Evolutionary conservation across 495 filamentous ascomycete genomes (phyloP).

Genomic region (Oidiodendron maius): DNA sequence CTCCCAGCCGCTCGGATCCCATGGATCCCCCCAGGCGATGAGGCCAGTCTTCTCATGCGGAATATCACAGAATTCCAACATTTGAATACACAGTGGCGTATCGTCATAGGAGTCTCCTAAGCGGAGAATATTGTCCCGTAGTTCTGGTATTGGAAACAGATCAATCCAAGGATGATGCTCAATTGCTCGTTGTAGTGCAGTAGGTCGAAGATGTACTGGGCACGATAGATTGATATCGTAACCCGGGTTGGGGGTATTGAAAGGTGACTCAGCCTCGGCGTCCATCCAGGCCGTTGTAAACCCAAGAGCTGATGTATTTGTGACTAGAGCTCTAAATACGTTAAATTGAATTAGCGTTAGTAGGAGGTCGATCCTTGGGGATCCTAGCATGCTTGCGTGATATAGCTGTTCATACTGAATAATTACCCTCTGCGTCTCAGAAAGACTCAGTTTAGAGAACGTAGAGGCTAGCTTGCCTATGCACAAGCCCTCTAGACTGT

Average conservation of each 20-base stretch:
- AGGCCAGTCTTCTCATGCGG: neutral
- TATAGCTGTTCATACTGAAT: neutral
- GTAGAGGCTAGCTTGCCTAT: no score
- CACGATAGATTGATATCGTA: neutral
- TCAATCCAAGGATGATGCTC: slow-evolving; percentile 29
- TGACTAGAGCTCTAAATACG: slow-evolving; percentile 21
- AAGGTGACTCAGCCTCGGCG: slow-evolving; percentile 26
- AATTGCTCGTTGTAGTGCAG: slow-evolving; percentile 12
- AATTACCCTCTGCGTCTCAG: neutral
- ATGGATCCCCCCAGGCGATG: neutral
- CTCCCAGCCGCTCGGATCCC: neutral
- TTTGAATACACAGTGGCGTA: neutral
- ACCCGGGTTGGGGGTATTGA: slow-evolving; percentile 8
- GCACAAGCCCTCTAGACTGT: no score
- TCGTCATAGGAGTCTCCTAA: neutral
- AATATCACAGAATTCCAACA: neutral
- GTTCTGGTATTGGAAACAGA: slow-evolving; percentile 24
- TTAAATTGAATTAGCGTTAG: slow-evolving; percentile 28
- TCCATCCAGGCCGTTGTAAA: slow-evolving; percentile 15
- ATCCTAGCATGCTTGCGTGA: slow-evolving; percentile 1
- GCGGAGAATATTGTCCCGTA: slow-evolving; percentile 23
- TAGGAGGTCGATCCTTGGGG: slow-evolving; percentile 25
- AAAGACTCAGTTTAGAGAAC: neutral
- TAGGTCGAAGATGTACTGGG: slow-evolving; percentile 5
- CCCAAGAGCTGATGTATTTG: slow-evolving; percentile 20